Conservation (phyloP, 2,329 filamentous ascomycete genomes). For the Verticillium dahliae region DNA sequence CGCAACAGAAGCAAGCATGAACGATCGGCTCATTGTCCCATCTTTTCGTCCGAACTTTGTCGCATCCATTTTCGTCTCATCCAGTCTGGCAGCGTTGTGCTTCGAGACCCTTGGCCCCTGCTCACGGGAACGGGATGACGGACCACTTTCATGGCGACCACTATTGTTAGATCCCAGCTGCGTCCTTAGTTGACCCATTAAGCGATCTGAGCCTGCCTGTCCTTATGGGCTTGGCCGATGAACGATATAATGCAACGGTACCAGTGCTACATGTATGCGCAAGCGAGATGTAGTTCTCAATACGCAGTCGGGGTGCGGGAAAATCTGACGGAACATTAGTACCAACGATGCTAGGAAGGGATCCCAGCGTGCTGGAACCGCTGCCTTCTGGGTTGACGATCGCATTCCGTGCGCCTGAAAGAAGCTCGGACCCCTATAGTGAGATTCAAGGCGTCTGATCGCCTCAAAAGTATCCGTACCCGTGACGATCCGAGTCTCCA, state of each 20-base stretch:
- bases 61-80: not conserved
- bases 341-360: not conserved
- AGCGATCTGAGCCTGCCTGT: not conserved
- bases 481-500: not conserved
- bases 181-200: not conserved
- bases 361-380: not conserved
- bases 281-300: not conserved
- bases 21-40: conserved; percentile 4
- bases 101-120: not conserved
- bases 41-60: conserved; percentile 3
- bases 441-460: not conserved
- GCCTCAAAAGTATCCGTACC: not conserved
- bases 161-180: not conserved
- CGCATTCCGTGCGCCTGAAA: not conserved
- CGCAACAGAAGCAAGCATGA: conserved; percentile 1
- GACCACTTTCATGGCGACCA: not conserved
- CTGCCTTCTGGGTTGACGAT: not conserved
- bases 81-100: not conserved
- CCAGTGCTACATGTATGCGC: not conserved
- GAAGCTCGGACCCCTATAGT: not conserved
- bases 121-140: not conserved
- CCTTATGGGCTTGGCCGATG: not conserved
- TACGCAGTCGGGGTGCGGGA: not conserved
- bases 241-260: not conserved
- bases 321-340: not conserved